Percentiles rank a stretch among this genome's conserved stretches.
Conservation (phyloP, 177 flowering plant genomes). For the Vitis hybrid region DNA sequence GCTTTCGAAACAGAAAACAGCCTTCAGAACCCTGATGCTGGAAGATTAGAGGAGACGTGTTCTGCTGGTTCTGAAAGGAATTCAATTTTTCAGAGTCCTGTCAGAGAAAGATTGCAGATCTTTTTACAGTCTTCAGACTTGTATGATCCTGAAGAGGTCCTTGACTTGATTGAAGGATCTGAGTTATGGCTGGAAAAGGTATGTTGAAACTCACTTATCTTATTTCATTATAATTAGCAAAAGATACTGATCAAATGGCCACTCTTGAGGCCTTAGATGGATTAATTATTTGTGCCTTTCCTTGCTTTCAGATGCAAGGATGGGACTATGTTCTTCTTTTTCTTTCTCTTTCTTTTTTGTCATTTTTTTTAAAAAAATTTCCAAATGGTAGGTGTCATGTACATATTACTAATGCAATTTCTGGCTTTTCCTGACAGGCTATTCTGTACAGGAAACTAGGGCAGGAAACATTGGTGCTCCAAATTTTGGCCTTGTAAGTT, state of each 20-base stretch:
- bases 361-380: background rate
- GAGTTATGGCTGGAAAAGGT: slow-evolving; percentile 99
- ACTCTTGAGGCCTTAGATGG: background rate
- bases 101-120: slow-evolving; percentile 79
- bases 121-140: slow-evolving; percentile 89
- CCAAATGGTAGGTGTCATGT: background rate
- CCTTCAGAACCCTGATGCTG: slow-evolving; percentile 19
- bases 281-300: slow-evolving; percentile 4
- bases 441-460: slow-evolving; percentile 91
- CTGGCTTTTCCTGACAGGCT: slow-evolving; percentile 59
- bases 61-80: slow-evolving; percentile 26
- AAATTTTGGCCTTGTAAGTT: slow-evolving; percentile 93
- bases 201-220: background rate
- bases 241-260: background rate
- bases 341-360: background rate
- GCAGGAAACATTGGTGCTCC: slow-evolving; percentile 91
- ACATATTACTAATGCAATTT: slow-evolving; percentile 3
- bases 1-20: slow-evolving; percentile 33
- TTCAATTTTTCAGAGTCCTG: slow-evolving; percentile 43
- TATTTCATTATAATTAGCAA: background rate
- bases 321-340: background rate
- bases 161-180: slow-evolving; percentile 88
- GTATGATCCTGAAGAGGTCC: slow-evolving; percentile 93
- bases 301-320: background rate
- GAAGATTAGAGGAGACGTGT: slow-evolving; percentile 16